Percentiles rank a stretch among this genome's conserved stretches.
phyloP scores from a whole-genome alignment of 352 stramenopile species.

The Phytophthora agathidicida region DNA sequence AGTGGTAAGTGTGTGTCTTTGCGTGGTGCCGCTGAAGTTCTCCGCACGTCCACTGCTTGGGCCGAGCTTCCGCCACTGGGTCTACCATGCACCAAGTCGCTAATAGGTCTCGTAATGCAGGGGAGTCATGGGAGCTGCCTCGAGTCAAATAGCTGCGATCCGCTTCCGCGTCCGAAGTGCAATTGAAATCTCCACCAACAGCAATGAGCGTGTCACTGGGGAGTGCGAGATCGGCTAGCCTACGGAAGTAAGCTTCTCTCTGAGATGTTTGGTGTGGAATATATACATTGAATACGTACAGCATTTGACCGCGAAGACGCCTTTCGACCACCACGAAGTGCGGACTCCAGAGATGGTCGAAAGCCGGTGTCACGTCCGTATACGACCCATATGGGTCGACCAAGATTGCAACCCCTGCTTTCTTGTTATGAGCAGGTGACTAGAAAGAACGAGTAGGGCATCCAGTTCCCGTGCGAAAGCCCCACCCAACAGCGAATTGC shows the following conservation, averaged over 20 bases:
- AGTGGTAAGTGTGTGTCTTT: neutral
- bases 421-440: neutral
- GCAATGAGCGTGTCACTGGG: neutral
- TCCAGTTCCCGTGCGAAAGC: neutral
- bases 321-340: neutral
- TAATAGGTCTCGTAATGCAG: neutral
- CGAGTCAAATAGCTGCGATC: neutral
- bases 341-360: neutral
- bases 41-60: too few relatives aligned
- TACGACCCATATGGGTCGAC: neutral
- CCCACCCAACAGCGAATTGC: neutral
- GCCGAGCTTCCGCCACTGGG: neutral
- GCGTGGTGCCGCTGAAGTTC: neutral
- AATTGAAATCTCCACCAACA: neutral
- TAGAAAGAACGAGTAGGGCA: neutral
- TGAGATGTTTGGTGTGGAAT: neutral
- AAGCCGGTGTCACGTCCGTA: neutral
- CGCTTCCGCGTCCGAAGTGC: neutral
- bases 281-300: neutral
- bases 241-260: neutral
- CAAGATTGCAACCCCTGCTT: neutral
- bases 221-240: neutral
- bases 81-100: neutral
- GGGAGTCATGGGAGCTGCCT: neutral
- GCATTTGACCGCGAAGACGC: rapidly evolving